phyloP scores from a whole-genome alignment of 192 early-diverging fungal species.

The Backusella mclennaniae region DNA sequence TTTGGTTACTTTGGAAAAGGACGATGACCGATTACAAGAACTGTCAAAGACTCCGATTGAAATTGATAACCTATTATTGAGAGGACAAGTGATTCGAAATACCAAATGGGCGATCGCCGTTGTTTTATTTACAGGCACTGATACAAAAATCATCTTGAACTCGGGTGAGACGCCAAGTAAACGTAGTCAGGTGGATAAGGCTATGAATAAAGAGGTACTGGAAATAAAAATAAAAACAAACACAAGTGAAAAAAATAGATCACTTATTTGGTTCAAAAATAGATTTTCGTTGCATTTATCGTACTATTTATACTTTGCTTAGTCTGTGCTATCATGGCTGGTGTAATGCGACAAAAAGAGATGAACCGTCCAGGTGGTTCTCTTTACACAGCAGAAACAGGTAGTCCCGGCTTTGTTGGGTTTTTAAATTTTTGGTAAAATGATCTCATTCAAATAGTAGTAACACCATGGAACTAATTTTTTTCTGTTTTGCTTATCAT shows the following conservation, averaged over 20 bases:
- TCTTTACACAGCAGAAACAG: constrained; percentile 19
- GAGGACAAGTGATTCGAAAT: constrained; percentile 88
- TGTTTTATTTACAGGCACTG: constrained; percentile 80
- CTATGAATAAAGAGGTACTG: constrained; percentile 74
- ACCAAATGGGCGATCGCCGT: constrained; percentile 88
- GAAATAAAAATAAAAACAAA: neutral
- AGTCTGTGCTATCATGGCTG: constrained; percentile 51
- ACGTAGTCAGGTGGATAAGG: constrained; percentile 60
- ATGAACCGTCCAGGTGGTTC: neutral
- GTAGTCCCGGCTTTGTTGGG: constrained; percentile 19
- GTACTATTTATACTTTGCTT: constrained; percentile 53
- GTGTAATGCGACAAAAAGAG: constrained; percentile 29
- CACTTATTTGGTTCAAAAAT: constrained; percentile 11
- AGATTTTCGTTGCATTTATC: constrained; percentile 57
- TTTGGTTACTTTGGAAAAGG: constrained; percentile 42
- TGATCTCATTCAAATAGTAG: neutral
- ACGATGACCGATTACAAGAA: constrained; percentile 3
- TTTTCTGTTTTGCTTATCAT: constrained; percentile 22
- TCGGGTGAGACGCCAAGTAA: constrained; percentile 89
- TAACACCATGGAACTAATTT: constrained; percentile 11
- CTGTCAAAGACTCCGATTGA: constrained; percentile 59
- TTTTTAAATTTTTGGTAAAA: constrained; percentile 46
- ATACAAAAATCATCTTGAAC: constrained; percentile 92
- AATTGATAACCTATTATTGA: constrained; percentile 79
- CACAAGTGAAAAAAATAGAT: neutral